phyloP scores from a whole-genome alignment of 73 alveolate species.

The Paramecium biaurelia region DNA sequence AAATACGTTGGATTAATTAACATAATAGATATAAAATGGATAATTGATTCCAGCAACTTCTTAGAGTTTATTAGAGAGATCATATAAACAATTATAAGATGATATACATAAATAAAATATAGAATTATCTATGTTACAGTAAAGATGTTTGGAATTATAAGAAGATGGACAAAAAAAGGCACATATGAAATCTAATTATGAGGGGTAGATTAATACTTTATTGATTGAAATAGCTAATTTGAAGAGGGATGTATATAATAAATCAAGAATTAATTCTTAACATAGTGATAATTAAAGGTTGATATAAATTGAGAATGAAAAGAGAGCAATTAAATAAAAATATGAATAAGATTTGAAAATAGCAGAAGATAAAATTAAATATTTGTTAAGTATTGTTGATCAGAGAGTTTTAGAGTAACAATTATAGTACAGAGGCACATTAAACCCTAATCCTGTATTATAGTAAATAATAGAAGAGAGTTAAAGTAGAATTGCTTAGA shows the following conservation, averaged over 20 bases:
- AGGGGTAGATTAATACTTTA: constrained; percentile 17
- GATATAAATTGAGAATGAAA: background rate
- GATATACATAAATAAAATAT: constrained; percentile 29
- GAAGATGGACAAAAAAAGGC: constrained; percentile 26
- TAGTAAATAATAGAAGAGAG: constrained; percentile 37
- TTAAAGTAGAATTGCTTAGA: constrained; percentile 13
- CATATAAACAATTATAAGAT: constrained; percentile 27
- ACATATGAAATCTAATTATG: constrained; percentile 3
- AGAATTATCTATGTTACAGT: background rate
- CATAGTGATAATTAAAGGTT: constrained; percentile 5
- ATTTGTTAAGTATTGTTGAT: background rate
- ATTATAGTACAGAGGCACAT: background rate
- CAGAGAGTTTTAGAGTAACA: background rate
- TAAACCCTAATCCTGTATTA: background rate
- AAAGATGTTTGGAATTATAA: constrained; percentile 18
- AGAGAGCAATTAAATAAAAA: background rate
- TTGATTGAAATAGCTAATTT: constrained; percentile 37
- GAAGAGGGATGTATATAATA: background rate
- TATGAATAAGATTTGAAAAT: background rate
- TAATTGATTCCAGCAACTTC: constrained; percentile 50
- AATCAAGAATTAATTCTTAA: background rate
- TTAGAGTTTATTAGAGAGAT: constrained; percentile 24
- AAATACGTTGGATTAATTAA: constrained; percentile 8
- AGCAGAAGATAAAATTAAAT: background rate
- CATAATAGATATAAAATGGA: background rate